Conservation (phyloP, 352 stramenopile genomes). For the Aphanomyces stellatus region DNA sequence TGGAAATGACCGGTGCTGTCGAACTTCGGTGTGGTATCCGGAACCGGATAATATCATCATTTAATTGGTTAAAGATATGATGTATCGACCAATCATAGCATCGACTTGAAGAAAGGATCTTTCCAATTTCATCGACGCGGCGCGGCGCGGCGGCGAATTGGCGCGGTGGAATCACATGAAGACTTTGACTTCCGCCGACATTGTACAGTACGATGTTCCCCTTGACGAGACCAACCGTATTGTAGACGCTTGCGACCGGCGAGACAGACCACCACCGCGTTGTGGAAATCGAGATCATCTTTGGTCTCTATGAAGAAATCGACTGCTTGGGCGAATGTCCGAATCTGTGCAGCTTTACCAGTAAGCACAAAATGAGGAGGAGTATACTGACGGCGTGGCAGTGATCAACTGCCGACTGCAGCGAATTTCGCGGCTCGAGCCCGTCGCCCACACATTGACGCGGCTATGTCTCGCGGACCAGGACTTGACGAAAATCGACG, state of each 20-base stretch:
- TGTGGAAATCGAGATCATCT: constrained; percentile 78
- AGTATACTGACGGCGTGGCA: not conserved
- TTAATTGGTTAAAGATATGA: too few species aligned
- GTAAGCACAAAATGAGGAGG: constrained; percentile 18
- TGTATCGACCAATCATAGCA: not conserved
- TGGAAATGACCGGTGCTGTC: not conserved
- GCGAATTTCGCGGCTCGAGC: constrained; percentile 37
- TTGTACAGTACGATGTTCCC: not conserved
- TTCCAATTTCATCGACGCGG: not conserved
- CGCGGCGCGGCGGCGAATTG: too few species aligned
- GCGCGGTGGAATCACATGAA: not conserved
- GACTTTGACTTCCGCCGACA: not conserved
- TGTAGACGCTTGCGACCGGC: constrained; percentile 44
- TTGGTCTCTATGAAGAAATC: constrained; percentile 47
- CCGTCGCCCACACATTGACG: constrained; percentile 53
- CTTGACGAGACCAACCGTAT: too few species aligned
- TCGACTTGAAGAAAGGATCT: not conserved
- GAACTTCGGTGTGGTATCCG: not conserved
- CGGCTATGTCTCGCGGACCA: constrained; percentile 76
- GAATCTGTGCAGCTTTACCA: constrained; percentile 42
- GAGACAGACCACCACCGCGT: constrained; percentile 54
- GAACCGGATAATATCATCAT: not conserved
- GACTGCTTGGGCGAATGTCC: constrained; percentile 36
- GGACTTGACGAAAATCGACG: constrained; percentile 40
- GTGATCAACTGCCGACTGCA: constrained; percentile 69